These are phyloP conservation scores for Phanerochaete carnosa DNA, from an alignment of 768 basidiomycete genomes.

Conservation along the genomic window DNA sequence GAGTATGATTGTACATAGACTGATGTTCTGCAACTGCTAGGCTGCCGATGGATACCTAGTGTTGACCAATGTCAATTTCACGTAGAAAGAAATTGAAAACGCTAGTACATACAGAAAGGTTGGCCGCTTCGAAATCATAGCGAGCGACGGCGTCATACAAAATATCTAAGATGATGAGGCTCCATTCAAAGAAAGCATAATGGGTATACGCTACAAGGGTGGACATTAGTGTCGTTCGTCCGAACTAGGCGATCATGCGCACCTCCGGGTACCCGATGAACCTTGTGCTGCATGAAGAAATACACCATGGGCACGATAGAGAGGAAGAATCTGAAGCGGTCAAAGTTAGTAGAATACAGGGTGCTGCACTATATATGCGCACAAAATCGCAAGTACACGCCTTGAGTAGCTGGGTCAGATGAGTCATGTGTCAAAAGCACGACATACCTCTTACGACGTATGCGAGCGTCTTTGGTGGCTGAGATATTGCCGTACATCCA, in stretches of 20 bases:
- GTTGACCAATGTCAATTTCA: slow-evolving; percentile 17
- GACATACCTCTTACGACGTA: slow-evolving; percentile 53
- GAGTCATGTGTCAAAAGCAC: not conserved
- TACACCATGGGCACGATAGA: slow-evolving; percentile 73
- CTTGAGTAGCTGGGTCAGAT: not conserved
- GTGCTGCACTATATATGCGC: not conserved
- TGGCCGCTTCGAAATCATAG: slow-evolving; percentile 52
- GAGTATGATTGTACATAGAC: slow-evolving; percentile 44
- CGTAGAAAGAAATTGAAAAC: not conserved
- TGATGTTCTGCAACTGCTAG: slow-evolving; percentile 19
- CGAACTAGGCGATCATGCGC: slow-evolving; percentile 14
- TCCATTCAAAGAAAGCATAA: slow-evolving; percentile 90
- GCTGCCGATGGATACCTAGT: slow-evolving; percentile 26
- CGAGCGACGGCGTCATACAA: slow-evolving; percentile 67
- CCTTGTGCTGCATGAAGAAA: slow-evolving; percentile 85
- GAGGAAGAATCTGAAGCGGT: slow-evolving; percentile 57
- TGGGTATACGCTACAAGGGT: slow-evolving; percentile 66
- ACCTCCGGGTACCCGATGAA: slow-evolving; percentile 78
- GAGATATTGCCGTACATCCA: slow-evolving; percentile 81
- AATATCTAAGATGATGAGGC: slow-evolving; percentile 70
- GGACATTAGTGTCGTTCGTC: not conserved
- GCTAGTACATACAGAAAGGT: slow-evolving; percentile 29
- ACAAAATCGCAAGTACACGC: not conserved
- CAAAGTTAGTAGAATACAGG: not conserved
- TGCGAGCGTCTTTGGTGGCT: slow-evolving; percentile 32